phyloP scores from a whole-genome alignment of 495 filamentous ascomycete genomes.

The Aspergillus funiculosus region DNA sequence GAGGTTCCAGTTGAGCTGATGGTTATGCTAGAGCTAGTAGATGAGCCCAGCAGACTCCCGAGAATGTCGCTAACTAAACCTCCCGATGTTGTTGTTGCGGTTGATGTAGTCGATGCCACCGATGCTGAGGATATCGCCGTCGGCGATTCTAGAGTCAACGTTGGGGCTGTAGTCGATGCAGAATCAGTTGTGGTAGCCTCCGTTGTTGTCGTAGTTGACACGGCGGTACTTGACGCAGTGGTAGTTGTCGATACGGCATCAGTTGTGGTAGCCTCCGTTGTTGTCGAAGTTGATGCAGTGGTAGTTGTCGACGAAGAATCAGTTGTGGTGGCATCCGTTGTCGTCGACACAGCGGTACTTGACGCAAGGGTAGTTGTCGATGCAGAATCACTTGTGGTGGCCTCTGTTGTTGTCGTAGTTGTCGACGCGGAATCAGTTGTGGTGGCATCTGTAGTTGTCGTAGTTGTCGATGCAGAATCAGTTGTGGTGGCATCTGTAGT shows the following conservation, averaged over 20 bases:
- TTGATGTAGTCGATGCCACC: neutral
- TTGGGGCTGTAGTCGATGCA: too few relatives aligned
- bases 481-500: neutral
- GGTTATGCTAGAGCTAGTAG: neutral
- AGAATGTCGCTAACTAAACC: constrained; percentile 3
- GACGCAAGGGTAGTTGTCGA: neutral
- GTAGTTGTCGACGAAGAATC: constrained; percentile 4
- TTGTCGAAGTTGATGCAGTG: neutral
- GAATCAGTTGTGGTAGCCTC: constrained; percentile 1
- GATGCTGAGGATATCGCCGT: too few relatives aligned
- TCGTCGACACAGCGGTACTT: neutral
- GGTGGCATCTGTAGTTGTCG: neutral
- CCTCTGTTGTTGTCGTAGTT: neutral
- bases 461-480: neutral
- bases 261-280: neutral
- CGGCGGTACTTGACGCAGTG: too few relatives aligned
- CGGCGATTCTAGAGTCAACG: too few relatives aligned
- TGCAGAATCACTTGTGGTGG: neutral
- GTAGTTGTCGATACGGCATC: too few relatives aligned
- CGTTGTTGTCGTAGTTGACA: neutral
- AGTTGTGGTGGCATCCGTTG: neutral
- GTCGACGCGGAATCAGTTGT: neutral
- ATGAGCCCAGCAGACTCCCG: neutral
- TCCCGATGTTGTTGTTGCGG: neutral
- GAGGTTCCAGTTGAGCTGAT: neutral